A percentile compares a stretch with the other conserved stretches of the same genome.
These are phyloP conservation scores for Blastobotrys buckinghamii DNA, from an alignment of 1,139 yeast genomes.

Conservation along the genomic window DNA sequence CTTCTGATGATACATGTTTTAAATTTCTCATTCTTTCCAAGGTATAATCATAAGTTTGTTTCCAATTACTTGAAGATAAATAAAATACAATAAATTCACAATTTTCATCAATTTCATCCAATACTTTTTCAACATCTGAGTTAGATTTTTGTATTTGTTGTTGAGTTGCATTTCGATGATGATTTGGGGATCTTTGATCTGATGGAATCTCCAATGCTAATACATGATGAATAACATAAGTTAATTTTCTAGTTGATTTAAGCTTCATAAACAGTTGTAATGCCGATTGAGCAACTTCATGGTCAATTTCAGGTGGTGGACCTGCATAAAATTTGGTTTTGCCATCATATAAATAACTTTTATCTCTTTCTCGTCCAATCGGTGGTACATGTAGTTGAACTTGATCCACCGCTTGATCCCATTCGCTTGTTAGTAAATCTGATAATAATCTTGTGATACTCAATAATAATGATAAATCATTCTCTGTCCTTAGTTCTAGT, in stretches of 20 bases:
- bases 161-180: constrained; percentile 7
- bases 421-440: constrained; percentile 31
- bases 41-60: constrained; percentile 28
- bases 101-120: constrained; percentile 42
- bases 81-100: constrained; percentile 44
- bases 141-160: not conserved
- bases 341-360: constrained; percentile 20
- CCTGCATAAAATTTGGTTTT: constrained; percentile 26
- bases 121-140: constrained; percentile 3
- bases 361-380: constrained; percentile 22
- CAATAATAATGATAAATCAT: constrained; percentile 28
- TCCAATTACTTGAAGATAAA: constrained; percentile 52
- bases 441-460: constrained; percentile 30
- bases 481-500: constrained; percentile 26
- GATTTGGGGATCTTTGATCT: constrained; percentile 11
- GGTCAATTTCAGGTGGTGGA: constrained; percentile 27
- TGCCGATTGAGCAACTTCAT: constrained; percentile 25
- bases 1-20: constrained; percentile 23
- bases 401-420: constrained; percentile 22
- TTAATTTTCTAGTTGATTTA: constrained; percentile 25
- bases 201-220: constrained; percentile 13
- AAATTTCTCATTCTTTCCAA: constrained; percentile 29
- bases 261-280: constrained; percentile 24
- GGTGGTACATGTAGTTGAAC: constrained; percentile 3
- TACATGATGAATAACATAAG: constrained; percentile 24